phyloP scores from a whole-genome alignment of 441 rosid species.

The Croton laevigatus region DNA sequence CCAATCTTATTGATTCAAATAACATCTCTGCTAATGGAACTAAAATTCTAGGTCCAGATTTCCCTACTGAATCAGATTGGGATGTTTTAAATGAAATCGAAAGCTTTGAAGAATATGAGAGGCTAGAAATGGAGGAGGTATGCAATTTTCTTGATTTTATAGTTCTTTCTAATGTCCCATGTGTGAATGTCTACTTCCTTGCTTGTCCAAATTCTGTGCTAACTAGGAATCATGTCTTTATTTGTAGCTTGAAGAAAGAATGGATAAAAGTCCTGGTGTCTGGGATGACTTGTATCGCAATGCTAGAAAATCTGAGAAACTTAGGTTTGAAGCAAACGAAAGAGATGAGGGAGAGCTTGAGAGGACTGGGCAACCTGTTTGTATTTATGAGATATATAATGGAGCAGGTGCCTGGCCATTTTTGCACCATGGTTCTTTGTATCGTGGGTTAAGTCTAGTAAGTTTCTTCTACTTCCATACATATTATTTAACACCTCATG shows the following conservation, averaged over 20 bases:
- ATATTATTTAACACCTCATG: slow-evolving; percentile 7
- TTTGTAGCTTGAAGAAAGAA: slow-evolving; percentile 89
- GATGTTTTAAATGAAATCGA: slow-evolving; percentile 62
- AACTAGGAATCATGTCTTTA: slow-evolving; percentile 24
- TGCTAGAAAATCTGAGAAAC: slow-evolving; percentile 87
- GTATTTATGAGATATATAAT: slow-evolving; percentile 87
- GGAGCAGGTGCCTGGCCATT: slow-evolving; percentile 99
- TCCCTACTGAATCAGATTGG: slow-evolving; percentile 71
- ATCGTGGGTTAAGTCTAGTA: slow-evolving; percentile 97
- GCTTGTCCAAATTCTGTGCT: slow-evolving; percentile 8
- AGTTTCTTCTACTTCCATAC: slow-evolving; percentile 32
- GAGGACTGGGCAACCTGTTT: slow-evolving; percentile 90
- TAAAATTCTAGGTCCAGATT: slow-evolving; percentile 41
- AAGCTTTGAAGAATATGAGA: slow-evolving; percentile 70
- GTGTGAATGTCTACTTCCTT: neutral
- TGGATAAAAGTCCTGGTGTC: slow-evolving; percentile 56
- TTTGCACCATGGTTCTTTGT: slow-evolving; percentile 94
- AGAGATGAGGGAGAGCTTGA: slow-evolving; percentile 99
- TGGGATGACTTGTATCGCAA: slow-evolving; percentile 94
- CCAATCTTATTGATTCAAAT: slow-evolving; percentile 37
- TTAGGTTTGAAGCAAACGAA: slow-evolving; percentile 86
- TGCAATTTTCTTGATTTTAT: slow-evolving; percentile 31
- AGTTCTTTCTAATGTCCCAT: neutral
- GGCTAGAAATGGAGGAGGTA: slow-evolving; percentile 87
- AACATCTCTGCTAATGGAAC: slow-evolving; percentile 45